Base-by-base conservation (phyloP, 148 eudicot species). In the Persicaria tinctoria region DNA sequence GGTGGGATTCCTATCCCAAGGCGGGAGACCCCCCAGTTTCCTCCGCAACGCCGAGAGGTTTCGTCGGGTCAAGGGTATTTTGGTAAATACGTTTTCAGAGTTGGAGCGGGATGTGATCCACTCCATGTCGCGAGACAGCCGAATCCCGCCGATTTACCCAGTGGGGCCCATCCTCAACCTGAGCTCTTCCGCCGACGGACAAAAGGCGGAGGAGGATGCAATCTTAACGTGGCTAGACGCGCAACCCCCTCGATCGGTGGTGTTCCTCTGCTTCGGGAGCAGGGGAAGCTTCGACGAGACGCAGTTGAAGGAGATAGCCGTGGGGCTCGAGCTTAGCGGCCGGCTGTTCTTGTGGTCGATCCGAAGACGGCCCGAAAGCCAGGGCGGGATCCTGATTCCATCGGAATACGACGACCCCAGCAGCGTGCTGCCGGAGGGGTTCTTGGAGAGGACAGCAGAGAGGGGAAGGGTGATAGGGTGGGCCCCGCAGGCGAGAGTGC, bases 341-440 rank as follows among this genome's bases (percentile, higher is more conserved):
- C 44, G 45, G 9, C 41, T 79, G 14, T 80, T 80, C 54, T 12
- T 80, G 5, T 79, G 82, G 82, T 79, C 82, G 20, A 50, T 80
- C 44, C 51, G 82, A 2, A 14, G 57, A 49, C 74, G 16, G 41
- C 18, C 57, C 53, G 32, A 68, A 0, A 13, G 9, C 47, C 23
- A 38, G 5, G 23, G 5, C 7, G 1, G 27, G 18, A 14, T 41
- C 45, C n/a, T 5, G n/a, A 2, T 9, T 1, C 77, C 81, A 5
- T 8, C 16, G 11, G 70, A 69, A 1, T 48, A 46, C 49, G 47
- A 54, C 2, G 51, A 69, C 49, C 27, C 48, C 16, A 53, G 50
- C 8, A 57, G 70, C 23, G 73, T 76, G 23, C 41, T 80, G 54
- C 82, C 82, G 23, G 73, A 72, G 16, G 79, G 76, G 20, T 80